These are phyloP conservation scores for Colletotrichum lindemuthianum DNA, from an alignment of 2,329 filamentous ascomycete species.

Conservation along the genomic window DNA sequence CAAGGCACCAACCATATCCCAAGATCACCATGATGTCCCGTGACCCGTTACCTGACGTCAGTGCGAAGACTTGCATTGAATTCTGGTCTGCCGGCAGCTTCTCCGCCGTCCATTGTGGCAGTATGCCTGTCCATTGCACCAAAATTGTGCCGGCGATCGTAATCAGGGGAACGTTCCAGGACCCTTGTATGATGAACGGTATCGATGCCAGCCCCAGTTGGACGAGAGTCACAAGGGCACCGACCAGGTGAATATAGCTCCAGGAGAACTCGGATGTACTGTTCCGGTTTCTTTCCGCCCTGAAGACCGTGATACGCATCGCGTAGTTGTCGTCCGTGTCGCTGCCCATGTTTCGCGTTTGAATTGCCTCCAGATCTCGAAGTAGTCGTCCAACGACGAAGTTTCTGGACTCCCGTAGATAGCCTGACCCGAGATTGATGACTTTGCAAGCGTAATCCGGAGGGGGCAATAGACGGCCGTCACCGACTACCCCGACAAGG, in stretches of 20 bases:
- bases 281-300: not conserved
- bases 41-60: conserved; percentile 9
- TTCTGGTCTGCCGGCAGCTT: conserved; percentile 5
- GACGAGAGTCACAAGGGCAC: not conserved
- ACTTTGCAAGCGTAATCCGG: conserved; percentile 38
- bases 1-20: not conserved
- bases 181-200: not conserved
- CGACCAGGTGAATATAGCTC: conserved; percentile 1
- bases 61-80: not conserved
- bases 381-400: conserved; percentile 34
- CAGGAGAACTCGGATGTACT: not conserved
- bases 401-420: conserved; percentile 28
- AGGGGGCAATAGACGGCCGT: conserved; percentile 35
- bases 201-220: not conserved
- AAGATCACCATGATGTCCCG: conserved; percentile 11
- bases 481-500: conserved; percentile 35
- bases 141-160: not conserved
- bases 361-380: conserved; percentile 14
- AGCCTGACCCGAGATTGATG: conserved; percentile 38
- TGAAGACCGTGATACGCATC: conserved; percentile 1
- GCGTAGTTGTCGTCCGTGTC: not conserved
- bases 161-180: conserved; percentile 9
- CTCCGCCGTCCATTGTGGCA: conserved; percentile 9
- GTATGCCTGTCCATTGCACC: not conserved
- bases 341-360: not conserved